phyloP scores from a whole-genome alignment of 2,329 filamentous ascomycete species.

The Sarocladium kiliense region DNA sequence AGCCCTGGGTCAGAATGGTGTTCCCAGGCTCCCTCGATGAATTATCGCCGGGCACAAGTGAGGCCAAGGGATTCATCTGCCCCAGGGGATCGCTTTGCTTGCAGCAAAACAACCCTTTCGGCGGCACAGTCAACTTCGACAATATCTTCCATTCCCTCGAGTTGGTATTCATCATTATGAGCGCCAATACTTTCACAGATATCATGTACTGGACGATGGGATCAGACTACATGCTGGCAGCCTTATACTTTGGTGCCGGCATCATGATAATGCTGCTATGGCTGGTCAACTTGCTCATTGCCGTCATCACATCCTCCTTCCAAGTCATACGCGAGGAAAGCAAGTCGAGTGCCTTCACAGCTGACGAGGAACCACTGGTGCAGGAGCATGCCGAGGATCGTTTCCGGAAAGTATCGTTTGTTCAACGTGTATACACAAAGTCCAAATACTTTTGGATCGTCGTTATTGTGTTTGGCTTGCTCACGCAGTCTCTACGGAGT shows the following conservation, averaged over 20 bases:
- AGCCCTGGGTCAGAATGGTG: conserved; percentile 61
- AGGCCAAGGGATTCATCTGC: conserved; percentile 82
- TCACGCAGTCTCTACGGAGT: conserved; percentile 73
- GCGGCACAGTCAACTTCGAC: conserved; percentile 87
- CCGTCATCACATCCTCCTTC: conserved; percentile 97
- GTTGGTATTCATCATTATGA: conserved; percentile 97
- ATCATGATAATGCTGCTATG: conserved; percentile 94
- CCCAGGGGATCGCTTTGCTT: conserved; percentile 79
- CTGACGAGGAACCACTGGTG: conserved; percentile 44
- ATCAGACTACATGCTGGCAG: conserved; percentile 83
- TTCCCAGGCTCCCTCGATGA: conserved; percentile 33
- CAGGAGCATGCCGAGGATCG: conserved; percentile 32
- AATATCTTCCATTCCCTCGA: conserved; percentile 90
- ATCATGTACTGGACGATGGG: conserved; percentile 90
- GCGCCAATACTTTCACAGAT: conserved; percentile 93
- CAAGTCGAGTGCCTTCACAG: conserved; percentile 87
- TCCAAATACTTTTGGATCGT: conserved; percentile 73
- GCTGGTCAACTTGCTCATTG: conserved; percentile 91
- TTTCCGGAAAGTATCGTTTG: conserved; percentile 29
- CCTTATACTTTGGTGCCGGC: conserved; percentile 67
- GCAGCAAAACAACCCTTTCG: conserved; percentile 72
- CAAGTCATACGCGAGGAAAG: conserved; percentile 97
- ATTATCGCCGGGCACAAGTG: conserved; percentile 43
- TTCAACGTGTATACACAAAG: conserved; percentile 67
- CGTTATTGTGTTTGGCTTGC: conserved; percentile 74